phyloP scores from a whole-genome alignment of 176 grass and related monocot species.

The Dactylis glomerata region DNA sequence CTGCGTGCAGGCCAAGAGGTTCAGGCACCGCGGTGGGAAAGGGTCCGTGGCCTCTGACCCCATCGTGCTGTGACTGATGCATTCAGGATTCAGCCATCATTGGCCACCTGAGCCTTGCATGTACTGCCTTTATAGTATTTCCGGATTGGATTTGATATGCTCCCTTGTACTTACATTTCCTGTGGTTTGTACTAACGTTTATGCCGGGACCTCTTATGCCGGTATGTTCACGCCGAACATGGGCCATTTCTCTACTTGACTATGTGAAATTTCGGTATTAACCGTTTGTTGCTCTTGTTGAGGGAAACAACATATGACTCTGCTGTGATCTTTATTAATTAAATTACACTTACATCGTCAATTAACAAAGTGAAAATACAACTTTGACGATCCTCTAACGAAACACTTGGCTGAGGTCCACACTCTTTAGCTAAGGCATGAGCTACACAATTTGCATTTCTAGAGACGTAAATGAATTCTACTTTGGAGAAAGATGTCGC shows the following conservation, averaged over 20 bases:
- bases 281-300: no score
- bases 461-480: not conserved
- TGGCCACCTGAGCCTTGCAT: not conserved
- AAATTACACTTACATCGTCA: no score
- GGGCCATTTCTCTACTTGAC: not conserved
- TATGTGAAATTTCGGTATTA: no score
- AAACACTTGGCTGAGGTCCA: not conserved
- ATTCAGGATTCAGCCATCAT: not conserved
- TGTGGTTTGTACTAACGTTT: not conserved
- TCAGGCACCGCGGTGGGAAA: conserved; percentile 18
- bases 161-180: not conserved
- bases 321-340: no score
- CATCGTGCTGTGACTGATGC: not conserved
- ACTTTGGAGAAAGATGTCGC: not conserved
- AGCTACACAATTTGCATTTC: not conserved
- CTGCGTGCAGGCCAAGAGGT: conserved; percentile 27
- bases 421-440: not conserved
- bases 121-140: not conserved
- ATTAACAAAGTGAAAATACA: not conserved
- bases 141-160: not conserved
- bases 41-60: not conserved
- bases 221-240: not conserved
- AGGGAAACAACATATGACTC: no score
- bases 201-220: no score
- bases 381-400: not conserved